Base-by-base conservation (phyloP, 306 rosid genomes). In the Citrullus amarus region DNA sequence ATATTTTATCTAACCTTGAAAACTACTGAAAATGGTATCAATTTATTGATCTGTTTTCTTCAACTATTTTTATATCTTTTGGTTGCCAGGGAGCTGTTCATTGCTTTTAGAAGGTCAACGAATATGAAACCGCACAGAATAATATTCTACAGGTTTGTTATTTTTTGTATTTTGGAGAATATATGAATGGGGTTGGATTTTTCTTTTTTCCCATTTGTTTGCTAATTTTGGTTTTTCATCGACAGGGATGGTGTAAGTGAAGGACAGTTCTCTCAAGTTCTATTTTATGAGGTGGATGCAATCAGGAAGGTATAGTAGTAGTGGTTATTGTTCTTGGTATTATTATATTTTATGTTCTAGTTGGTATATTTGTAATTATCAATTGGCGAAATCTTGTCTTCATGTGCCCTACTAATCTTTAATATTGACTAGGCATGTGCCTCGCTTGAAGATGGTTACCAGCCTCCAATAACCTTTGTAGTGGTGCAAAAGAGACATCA, bases 221-320 rank as follows among this genome's bases (percentile, higher is more conserved):
- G 43, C 43, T 77, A 10, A 77, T 77, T 1, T 60, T 58, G 16
- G 17, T 44, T 44, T 55, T 36, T 6, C 22, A 5, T 81, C 46
- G 13, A 76, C 82, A 95, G 99, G 57, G 96, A 95, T 83, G 99
- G 99, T 1, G 97, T 95, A 0, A 88, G 99, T 48, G 99, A 91
- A 39, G 96, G 99, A 0, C 99, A 95, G 39, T 92, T 90, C 2
- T 86, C 80, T 44, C 93, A 95, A 78, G 99, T 95, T 74, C 55
- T 92, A 69, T 89, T 95, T 1, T 71, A 88, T 58, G 99, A 95
- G 81, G 73, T 95, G 85, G 96, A 89, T 16, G 99, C 99, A 0
- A 91, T 95, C 32, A 71, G 99, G 41, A 86, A 83, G 97, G 98
- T 92, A 84, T 43, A 39, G 8, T 75, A 77, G 48, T 39, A 22